A percentile compares a stretch with the other conserved stretches of the same genome.
Evolutionary conservation across 2,329 filamentous ascomycete genomes (phyloP).

Genomic region (Teratosphaeria destructans): DNA sequence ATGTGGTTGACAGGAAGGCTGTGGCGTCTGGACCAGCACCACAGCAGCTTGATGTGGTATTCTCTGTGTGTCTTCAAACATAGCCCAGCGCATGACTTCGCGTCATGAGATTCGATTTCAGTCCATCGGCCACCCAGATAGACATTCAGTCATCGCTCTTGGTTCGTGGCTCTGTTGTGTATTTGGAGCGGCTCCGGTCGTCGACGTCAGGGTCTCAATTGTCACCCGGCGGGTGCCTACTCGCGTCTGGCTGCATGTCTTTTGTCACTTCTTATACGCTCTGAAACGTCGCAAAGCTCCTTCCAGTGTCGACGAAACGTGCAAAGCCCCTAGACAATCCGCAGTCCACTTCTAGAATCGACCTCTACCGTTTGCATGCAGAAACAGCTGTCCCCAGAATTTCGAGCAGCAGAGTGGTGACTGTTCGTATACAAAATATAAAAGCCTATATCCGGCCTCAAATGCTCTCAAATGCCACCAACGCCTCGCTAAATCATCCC

Average conservation of each 20-base stretch:
- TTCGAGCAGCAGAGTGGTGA: neutral
- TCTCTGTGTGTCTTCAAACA: neutral
- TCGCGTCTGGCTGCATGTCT: no score
- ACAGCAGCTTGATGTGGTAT: neutral
- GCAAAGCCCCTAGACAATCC: no score
- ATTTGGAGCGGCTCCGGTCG: no score
- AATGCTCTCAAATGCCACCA: slow-evolving; percentile 2
- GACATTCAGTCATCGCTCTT: neutral
- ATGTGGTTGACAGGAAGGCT: slow-evolving; percentile 24
- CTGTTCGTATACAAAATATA: neutral
- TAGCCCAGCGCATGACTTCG: neutral
- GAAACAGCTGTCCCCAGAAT: neutral
- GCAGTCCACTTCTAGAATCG: neutral
- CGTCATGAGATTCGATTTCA: neutral
- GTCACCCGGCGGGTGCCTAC: no score
- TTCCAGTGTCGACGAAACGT: no score
- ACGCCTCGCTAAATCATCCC: slow-evolving; percentile 8
- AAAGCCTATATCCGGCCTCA: neutral
- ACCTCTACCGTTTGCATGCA: neutral
- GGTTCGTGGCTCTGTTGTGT: no score
- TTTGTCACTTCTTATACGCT: no score
- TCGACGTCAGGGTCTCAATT: no score
- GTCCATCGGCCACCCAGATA: neutral
- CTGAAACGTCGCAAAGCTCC: no score
- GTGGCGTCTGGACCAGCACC: slow-evolving; percentile 14